Evolutionary conservation across 495 filamentous ascomycete genomes (phyloP).

Genomic region (Aspergillus sclerotiicarbonarius): DNA sequence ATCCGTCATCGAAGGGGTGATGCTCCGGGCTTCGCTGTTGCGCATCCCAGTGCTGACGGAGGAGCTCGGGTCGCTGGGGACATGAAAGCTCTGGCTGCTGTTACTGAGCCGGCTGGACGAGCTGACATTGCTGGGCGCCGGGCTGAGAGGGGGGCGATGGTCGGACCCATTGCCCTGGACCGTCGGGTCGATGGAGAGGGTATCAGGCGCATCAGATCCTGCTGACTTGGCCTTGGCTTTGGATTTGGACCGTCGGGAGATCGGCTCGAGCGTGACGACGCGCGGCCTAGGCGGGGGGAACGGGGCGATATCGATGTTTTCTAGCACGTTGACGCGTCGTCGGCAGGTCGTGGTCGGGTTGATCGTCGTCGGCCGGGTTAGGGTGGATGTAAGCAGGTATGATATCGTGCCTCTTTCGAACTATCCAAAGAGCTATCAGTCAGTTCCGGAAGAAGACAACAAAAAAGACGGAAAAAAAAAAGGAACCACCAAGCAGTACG

Average conservation of each 20-base stretch:
- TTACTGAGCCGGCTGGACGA: conserved; percentile 60
- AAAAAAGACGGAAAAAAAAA: too few species aligned
- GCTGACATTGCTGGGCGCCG: conserved; percentile 63
- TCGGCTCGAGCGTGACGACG: conserved; percentile 78
- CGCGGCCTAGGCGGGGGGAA: conserved; percentile 62
- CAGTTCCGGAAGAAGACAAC: too few species aligned
- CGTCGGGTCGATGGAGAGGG: conserved; percentile 33
- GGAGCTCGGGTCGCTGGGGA: conserved; percentile 38
- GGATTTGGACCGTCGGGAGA: conserved; percentile 53
- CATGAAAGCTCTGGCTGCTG: conserved; percentile 54
- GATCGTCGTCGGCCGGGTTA: conserved; percentile 88
- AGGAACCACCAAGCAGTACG: conserved; percentile 40
- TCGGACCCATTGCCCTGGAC: conserved; percentile 31
- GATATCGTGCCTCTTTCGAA: conserved; percentile 94
- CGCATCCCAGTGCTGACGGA: conserved; percentile 36
- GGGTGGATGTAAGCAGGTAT: conserved; percentile 83
- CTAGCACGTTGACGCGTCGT: conserved; percentile 72
- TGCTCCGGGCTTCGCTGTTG: conserved; percentile 44
- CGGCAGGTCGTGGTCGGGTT: conserved; percentile 75
- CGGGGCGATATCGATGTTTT: conserved; percentile 63
- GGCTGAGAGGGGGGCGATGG: conserved; percentile 46
- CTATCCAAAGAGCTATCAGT: conserved; percentile 43
- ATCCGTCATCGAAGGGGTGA: conserved; percentile 39
- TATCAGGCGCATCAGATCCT: conserved; percentile 37
- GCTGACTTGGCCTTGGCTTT: conserved; percentile 38